Percentiles rank a stretch among this genome's conserved stretches.
Evolutionary conservation across 257 asterid genomes (phyloP).

Genomic region (Primulina eburnea): DNA sequence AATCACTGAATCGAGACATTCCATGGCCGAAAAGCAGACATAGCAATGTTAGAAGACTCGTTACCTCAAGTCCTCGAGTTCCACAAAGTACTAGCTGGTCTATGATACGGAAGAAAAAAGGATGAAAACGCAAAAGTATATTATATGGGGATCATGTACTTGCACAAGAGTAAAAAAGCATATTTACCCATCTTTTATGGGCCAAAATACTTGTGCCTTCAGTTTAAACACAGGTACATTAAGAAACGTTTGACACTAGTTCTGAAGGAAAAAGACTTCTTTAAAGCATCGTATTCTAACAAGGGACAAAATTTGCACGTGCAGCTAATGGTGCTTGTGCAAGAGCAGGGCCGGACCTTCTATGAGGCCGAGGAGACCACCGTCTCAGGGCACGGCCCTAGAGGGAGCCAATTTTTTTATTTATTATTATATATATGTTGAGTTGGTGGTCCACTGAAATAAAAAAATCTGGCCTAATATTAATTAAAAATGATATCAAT

Average conservation of each 20-base stretch:
- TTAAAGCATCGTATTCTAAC: not conserved
- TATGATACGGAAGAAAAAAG: not conserved
- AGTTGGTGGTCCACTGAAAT: too few relatives aligned
- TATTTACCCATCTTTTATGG: not conserved
- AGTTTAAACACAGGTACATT: not conserved
- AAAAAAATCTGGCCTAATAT: too few relatives aligned
- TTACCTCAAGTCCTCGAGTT: not conserved
- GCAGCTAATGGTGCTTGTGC: not conserved
- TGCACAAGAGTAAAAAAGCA: not conserved
- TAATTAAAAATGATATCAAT: too few relatives aligned
- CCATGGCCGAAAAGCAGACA: not conserved
- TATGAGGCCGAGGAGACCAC: too few relatives aligned
- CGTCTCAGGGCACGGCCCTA: too few relatives aligned
- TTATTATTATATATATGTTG: too few relatives aligned
- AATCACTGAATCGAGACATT: not conserved
- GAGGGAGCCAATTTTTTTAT: too few relatives aligned
- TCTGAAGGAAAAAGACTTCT: not conserved
- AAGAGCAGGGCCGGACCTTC: too few relatives aligned
- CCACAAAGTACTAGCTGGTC: not conserved
- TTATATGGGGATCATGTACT: not conserved
- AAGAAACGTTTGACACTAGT: not conserved
- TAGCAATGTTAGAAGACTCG: not conserved
- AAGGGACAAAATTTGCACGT: not conserved
- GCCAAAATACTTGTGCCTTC: not conserved
- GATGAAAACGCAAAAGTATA: too few relatives aligned